These are phyloP conservation scores for Camelina neglecta DNA, from an alignment of 345 rosid species.

Conservation along the genomic window DNA sequence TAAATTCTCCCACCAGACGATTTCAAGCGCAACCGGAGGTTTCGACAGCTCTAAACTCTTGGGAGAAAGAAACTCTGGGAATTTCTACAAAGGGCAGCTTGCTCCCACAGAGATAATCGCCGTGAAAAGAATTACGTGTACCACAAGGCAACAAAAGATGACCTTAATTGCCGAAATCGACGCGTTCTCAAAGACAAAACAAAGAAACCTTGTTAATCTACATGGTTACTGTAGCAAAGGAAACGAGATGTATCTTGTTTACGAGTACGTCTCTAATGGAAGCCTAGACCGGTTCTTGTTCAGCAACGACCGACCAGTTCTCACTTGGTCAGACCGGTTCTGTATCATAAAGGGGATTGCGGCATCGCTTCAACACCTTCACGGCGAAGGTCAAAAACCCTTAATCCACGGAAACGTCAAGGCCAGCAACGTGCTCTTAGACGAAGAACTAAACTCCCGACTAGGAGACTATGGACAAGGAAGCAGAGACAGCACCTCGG, in stretches of 20 bases:
- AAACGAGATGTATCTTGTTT: conserved; percentile 50
- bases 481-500: conserved; percentile 45
- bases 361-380: conserved; percentile 54
- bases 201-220: conserved; percentile 53
- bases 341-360: conserved; percentile 54
- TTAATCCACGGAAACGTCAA: conserved; percentile 56
- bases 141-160: conserved; percentile 38
- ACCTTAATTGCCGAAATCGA: conserved; percentile 22
- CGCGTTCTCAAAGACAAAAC: conserved; percentile 39
- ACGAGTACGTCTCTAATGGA: conserved; percentile 57
- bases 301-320: conserved; percentile 42
- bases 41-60: conserved; percentile 23
- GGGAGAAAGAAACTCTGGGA: conserved; percentile 31
- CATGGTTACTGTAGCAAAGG: conserved; percentile 54
- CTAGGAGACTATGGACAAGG: conserved; percentile 61
- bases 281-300: conserved; percentile 55
- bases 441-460: conserved; percentile 48
- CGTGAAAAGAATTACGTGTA: conserved; percentile 30
- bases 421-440: conserved; percentile 55
- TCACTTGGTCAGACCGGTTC: conserved; percentile 54
- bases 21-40: conserved; percentile 35
- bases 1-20: conserved; percentile 31
- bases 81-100: conserved; percentile 40
- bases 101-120: conserved; percentile 29
- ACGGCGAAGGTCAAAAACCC: conserved; percentile 51